Base-by-base conservation (phyloP, 148 eudicot genomes). In the Fagopyrum tataricum region DNA sequence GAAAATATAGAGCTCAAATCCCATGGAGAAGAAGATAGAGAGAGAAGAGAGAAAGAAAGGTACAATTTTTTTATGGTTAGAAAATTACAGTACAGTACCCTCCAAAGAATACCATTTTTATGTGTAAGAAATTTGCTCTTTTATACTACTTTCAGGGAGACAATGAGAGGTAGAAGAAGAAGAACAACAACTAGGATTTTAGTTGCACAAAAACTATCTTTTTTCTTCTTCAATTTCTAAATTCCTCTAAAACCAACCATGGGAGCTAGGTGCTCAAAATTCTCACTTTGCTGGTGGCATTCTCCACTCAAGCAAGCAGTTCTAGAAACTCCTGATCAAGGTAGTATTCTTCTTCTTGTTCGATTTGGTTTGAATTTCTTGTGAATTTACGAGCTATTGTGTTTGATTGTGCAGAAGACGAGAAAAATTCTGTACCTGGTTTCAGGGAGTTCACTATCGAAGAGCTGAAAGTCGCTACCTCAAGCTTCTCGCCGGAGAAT, bases 231-330 rank as follows among this genome's bases (percentile, higher is more conserved):
- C 41, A 58, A 58, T 7, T 23, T 10, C 64, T 58, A 21, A 20
- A 43, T 17, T 6, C 26, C 17, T 1, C 7, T 15, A 4, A 66
- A 40, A 75, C 39, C 71, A 40, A 75, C 39, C 71, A 86, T 86
- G 91, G 91, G 91, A 20, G 86, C 76, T 9, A 76, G 82, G 12
- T 88, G 91, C 78, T 88, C 89, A 20, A 88, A 82, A 75, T 82
- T 88, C 78, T 76, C 91, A 2, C 64, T 84, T 74, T 88, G 91
- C 77, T 85, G 87, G 86, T 82, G 87, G 84, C 81, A 82, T 47
- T 87, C 91, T 20, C 83, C 80, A 42, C 81, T 81, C 70, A 87
- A 87, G 77, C 82, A 85, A 44, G 79, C 91, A 56, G 85, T 82
- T 72, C 78, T 85, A n/a, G 75, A 83, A 49, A 67, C 87, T 61